These are phyloP conservation scores for Blepharisma japonicum DNA, from an alignment of 73 alveolate species.

Conservation along the genomic window DNA sequence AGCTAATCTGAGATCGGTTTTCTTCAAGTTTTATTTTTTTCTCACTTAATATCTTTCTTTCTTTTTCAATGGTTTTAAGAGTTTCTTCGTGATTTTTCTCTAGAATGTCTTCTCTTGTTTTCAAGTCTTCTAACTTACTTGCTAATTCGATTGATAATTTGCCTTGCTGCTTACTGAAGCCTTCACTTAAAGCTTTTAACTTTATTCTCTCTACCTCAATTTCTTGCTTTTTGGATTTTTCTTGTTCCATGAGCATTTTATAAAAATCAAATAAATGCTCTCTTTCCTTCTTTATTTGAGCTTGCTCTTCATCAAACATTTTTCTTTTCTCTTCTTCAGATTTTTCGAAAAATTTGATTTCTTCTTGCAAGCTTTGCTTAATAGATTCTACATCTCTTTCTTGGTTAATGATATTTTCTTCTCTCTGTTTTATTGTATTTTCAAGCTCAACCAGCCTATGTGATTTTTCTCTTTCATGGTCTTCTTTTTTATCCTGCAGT, in stretches of 20 bases:
- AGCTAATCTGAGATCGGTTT: neutral
- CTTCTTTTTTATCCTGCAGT: neutral
- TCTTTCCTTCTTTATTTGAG: neutral
- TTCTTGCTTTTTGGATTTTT: conserved; percentile 7
- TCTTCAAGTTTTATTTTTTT: conserved; percentile 12
- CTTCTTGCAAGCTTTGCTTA: neutral
- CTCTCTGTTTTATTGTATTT: neutral
- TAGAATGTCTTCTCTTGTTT: neutral
- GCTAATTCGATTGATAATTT: neutral
- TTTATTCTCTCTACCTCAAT: neutral
- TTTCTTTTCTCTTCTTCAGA: neutral
- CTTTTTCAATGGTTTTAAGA: neutral
- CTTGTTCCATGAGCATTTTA: neutral
- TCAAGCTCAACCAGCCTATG: neutral
- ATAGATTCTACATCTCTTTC: neutral
- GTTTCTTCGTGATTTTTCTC: conserved; percentile 15
- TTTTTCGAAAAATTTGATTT: neutral
- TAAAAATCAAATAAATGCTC: neutral
- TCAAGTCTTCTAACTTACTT: neutral
- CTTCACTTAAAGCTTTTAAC: neutral
- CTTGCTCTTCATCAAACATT: neutral
- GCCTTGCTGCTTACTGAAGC: neutral
- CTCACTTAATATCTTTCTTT: neutral
- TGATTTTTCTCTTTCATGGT: neutral
- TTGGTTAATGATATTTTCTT: neutral